phyloP scores from a whole-genome alignment of 2,329 filamentous ascomycete genomes.

The Alternaria arborescens region DNA sequence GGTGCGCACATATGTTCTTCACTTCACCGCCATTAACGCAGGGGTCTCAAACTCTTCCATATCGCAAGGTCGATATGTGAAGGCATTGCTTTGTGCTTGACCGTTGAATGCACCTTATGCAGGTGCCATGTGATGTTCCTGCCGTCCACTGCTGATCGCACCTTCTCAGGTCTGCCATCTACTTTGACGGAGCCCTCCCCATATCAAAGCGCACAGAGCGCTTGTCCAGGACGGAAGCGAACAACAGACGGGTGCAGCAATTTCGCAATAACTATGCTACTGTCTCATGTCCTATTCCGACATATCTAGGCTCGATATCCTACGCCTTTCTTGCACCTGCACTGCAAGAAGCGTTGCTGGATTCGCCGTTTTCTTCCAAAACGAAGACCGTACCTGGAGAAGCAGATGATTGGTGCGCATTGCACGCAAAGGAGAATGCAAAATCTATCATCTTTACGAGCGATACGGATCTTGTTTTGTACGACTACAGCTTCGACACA shows the following conservation, averaged over 20 bases:
- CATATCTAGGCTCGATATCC: conserved; percentile 51
- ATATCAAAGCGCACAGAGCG: conserved; percentile 69
- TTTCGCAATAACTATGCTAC: conserved; percentile 52
- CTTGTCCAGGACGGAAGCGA: conserved; percentile 66
- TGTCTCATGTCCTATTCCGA: conserved; percentile 38
- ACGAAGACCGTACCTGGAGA: conserved; percentile 78
- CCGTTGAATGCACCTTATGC: conserved; percentile 22
- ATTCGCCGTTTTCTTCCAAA: conserved; percentile 52
- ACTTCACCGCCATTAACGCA: conserved; percentile 6
- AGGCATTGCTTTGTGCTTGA: conserved; percentile 14
- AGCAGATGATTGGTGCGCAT: conserved; percentile 82
- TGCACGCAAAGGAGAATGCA: conserved; percentile 63
- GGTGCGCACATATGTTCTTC: conserved; percentile 23
- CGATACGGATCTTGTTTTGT: conserved; percentile 86
- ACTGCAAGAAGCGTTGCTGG: conserved; percentile 73
- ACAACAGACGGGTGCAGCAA: conserved; percentile 64
- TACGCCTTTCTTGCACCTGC: conserved; percentile 79
- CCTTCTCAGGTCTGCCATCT: conserved; percentile 65
- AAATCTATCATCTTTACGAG: conserved; percentile 75
- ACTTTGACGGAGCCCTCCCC: conserved; percentile 87
- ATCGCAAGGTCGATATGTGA: conserved; percentile 1
- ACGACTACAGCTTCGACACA: conserved; percentile 70
- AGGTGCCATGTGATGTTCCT: conserved; percentile 15
- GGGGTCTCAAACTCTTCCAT: conserved; percentile 8
- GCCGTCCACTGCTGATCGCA: conserved; percentile 31